Conservation (phyloP, 2,329 filamentous ascomycete species). For the Aspergillus sp. region DNA sequence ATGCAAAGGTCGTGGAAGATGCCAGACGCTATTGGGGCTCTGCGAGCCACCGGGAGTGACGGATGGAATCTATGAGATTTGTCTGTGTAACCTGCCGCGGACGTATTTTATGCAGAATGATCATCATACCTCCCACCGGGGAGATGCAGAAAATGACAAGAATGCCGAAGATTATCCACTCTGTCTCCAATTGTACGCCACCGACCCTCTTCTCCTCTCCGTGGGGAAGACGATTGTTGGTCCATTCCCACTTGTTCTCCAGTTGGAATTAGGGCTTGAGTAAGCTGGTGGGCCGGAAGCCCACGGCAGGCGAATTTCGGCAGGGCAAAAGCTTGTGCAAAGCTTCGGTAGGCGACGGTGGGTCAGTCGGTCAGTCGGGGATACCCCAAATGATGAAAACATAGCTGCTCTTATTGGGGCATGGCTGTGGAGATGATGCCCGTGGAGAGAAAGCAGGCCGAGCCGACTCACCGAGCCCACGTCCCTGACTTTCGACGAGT, state of each 20-base stretch:
- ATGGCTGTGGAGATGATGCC: neutral
- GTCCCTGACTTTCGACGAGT: neutral
- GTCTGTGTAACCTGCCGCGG: neutral
- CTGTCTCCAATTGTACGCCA: neutral
- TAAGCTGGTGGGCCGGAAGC: too few relatives aligned
- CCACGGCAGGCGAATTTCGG: neutral
- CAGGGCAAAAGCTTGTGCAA: neutral
- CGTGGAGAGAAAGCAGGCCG: neutral
- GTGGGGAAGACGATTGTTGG: neutral
- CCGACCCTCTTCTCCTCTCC: neutral
- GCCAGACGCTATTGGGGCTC: slow-evolving; percentile 49
- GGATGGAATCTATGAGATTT: too few relatives aligned
- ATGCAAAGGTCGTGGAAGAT: slow-evolving; percentile 45
- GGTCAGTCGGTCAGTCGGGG: neutral
- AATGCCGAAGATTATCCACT: neutral
- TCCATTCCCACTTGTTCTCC: too few relatives aligned
- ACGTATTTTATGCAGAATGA: neutral
- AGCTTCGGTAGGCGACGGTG: neutral
- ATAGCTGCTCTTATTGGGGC: neutral
- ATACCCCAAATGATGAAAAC: neutral
- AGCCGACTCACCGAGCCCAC: neutral
- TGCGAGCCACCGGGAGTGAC: too few relatives aligned
- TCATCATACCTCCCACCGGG: neutral
- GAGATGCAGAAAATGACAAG: neutral
- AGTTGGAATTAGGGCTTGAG: too few relatives aligned